phyloP scores from a whole-genome alignment of 2,329 filamentous ascomycete species.

The Epichloe gansuensis region DNA sequence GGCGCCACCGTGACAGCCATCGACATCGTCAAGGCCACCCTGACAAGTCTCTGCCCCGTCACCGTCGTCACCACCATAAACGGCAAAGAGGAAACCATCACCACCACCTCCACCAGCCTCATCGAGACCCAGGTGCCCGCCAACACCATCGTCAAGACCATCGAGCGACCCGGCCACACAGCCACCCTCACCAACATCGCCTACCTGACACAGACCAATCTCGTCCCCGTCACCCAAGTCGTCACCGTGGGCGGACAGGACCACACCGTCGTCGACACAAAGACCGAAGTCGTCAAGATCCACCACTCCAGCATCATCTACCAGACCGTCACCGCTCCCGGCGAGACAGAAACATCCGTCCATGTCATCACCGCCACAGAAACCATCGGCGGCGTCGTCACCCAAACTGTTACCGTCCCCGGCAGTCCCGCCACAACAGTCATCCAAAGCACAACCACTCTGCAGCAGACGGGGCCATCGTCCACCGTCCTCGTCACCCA shows the following conservation, averaged over 20 bases:
- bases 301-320: slow-evolving; percentile 18
- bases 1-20: slow-evolving; percentile 8
- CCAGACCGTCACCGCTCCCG: slow-evolving; percentile 26
- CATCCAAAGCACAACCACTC: slow-evolving; percentile 26
- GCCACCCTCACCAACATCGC: slow-evolving; percentile 9
- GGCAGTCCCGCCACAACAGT: slow-evolving; percentile 25
- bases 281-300: slow-evolving; percentile 17
- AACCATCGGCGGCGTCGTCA: slow-evolving; percentile 29
- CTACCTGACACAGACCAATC: slow-evolving; percentile 31
- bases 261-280: slow-evolving; percentile 12
- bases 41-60: slow-evolving; percentile 24
- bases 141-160: slow-evolving; percentile 24
- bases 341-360: slow-evolving; percentile 20
- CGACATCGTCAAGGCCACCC: slow-evolving; percentile 25
- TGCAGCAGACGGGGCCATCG: slow-evolving; percentile 8
- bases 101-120: slow-evolving; percentile 28
- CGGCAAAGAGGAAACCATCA: slow-evolving; percentile 24
- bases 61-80: slow-evolving; percentile 31
- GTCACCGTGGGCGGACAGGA: slow-evolving; percentile 22
- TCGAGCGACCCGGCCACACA: slow-evolving; percentile 5
- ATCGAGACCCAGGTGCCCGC: slow-evolving; percentile 17
- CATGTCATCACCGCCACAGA: slow-evolving; percentile 29
- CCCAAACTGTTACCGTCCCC: slow-evolving; percentile 27
- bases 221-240: slow-evolving; percentile 19
- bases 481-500: slow-evolving; percentile 13